Evolutionary conservation across 1,284 basidiomycete genomes (phyloP).

Genomic region (Heterobasidion irregulare): DNA sequence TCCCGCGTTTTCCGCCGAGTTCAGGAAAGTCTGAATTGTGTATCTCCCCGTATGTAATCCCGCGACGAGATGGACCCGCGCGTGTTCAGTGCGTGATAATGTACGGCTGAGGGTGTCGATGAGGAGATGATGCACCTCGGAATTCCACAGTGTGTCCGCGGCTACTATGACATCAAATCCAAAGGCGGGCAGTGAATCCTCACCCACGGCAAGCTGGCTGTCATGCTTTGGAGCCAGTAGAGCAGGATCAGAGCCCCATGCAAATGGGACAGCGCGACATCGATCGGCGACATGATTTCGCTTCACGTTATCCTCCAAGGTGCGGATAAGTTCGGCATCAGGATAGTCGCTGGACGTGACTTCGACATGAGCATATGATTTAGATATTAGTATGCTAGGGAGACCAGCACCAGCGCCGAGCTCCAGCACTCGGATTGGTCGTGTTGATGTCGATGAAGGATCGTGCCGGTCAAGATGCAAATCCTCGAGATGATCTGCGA

Average conservation of each 20-base stretch:
- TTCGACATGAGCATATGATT: slow-evolving; percentile 26
- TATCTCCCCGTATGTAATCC: slow-evolving; percentile 71
- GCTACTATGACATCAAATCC: slow-evolving; percentile 60
- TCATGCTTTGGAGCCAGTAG: slow-evolving; percentile 17
- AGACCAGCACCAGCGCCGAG: slow-evolving; percentile 68
- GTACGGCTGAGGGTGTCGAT: slow-evolving; percentile 40
- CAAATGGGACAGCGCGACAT: slow-evolving; percentile 45
- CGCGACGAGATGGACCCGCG: slow-evolving; percentile 54
- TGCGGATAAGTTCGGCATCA: slow-evolving; percentile 49
- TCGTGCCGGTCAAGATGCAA: slow-evolving; percentile 22
- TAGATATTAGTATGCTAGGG: slow-evolving; percentile 58
- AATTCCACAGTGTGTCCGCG: slow-evolving; percentile 71
- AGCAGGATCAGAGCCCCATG: slow-evolving; percentile 51
- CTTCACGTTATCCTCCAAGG: slow-evolving; percentile 47
- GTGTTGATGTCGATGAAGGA: slow-evolving; percentile 2
- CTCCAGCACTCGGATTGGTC: slow-evolving; percentile 45
- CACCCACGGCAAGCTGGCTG: not conserved
- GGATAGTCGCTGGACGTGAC: slow-evolving; percentile 66
- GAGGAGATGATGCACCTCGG: slow-evolving; percentile 45
- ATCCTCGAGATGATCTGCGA: slow-evolving; percentile 51
- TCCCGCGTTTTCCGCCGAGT: slow-evolving; percentile 25
- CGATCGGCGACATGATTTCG: slow-evolving; percentile 37
- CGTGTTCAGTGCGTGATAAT: slow-evolving; percentile 30
- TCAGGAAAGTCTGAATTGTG: slow-evolving; percentile 53
- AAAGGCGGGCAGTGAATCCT: slow-evolving; percentile 4